Conservation (phyloP, 176 grass and related monocot species). For the Avena sativa region DNA sequence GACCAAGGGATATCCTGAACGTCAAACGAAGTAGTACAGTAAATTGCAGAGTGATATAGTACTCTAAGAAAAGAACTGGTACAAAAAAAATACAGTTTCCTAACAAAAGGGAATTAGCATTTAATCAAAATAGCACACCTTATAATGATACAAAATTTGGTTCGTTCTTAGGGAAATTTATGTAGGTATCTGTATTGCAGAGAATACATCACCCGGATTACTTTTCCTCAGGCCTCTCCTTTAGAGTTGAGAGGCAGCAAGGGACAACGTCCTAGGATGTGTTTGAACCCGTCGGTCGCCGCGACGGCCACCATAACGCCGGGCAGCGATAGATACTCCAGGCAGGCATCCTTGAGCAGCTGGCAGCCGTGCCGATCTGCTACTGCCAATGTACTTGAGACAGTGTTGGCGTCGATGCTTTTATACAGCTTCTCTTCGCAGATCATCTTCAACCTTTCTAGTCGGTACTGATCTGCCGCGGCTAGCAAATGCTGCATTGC, state of each 20-base stretch:
- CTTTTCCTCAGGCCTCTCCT: background rate
- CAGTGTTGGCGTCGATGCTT: background rate
- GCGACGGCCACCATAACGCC: background rate
- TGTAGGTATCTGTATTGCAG: too few relatives aligned
- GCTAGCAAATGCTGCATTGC: constrained; percentile 15
- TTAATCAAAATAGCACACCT: too few relatives aligned
- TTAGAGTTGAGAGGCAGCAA: background rate
- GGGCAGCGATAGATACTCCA: background rate
- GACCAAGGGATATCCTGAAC: too few relatives aligned
- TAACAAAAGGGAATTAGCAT: too few relatives aligned
- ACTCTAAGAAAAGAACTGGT: too few relatives aligned
- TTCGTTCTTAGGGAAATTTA: background rate
- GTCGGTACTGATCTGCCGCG: constrained; percentile 20
- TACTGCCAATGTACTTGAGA: background rate
- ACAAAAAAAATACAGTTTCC: too few relatives aligned
- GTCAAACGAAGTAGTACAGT: too few relatives aligned
- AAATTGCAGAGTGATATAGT: too few relatives aligned
- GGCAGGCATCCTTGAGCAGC: background rate
- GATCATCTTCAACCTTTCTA: constrained; percentile 30
- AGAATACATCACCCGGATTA: background rate
- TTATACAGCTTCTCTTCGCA: constrained; percentile 1
- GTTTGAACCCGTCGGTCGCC: background rate
- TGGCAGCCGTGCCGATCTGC: constrained; percentile 11
- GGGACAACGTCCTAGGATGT: background rate
- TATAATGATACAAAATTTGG: background rate